Base-by-base conservation (phyloP, 2,329 filamentous ascomycete species). In the Botrytis deweyae region DNA sequence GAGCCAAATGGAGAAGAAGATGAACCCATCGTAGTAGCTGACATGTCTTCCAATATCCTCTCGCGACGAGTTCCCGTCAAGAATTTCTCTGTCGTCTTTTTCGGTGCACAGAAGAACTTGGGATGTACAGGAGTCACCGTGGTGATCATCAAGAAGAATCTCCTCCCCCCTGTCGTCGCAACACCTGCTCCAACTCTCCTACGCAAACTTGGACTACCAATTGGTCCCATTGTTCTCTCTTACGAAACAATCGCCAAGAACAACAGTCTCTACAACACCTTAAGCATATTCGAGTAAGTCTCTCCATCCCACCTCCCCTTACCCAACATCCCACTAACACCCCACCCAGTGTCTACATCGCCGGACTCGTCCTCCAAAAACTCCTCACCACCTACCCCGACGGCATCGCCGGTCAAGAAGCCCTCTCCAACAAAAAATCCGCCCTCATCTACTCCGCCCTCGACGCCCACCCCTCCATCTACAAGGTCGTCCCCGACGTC, bases 41-140 rank as follows among this genome's bases (percentile, higher is more conserved):
- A 98, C 83, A 97, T 98, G 93, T 92, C 89, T 65, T 97, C 93
- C 74, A 98, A 98, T 83, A 97, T 98, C 81, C 89, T 98, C 70
- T 94, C 93, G 65, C 87, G 94, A 62, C 88, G 87, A 76, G 88
- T 98, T 38, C 91, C 95, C 49, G 88, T 97, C 66, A 86, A 86
- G 78, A 95, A 96, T 81, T 97, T 92, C 83, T 92, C 91, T 1
- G 86, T 92, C 77, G 92, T 98, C 81, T 98, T 98, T 84, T 97
- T 94, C 76, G 94, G 95, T 65, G 94, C 95, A 0, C 95, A 98
- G 82, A 98, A 98, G 88, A 98, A 98, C 83, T 87, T 98, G 18
- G 95, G 95, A 42, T 89, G 89, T 4, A 91, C 95, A 1, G 95
- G 95, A 74, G 88, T 98, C 75, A 96, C 95, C 9, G 92, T 97